Base-by-base conservation (phyloP, 179 eudicot species). In the Silene coronaria region DNA sequence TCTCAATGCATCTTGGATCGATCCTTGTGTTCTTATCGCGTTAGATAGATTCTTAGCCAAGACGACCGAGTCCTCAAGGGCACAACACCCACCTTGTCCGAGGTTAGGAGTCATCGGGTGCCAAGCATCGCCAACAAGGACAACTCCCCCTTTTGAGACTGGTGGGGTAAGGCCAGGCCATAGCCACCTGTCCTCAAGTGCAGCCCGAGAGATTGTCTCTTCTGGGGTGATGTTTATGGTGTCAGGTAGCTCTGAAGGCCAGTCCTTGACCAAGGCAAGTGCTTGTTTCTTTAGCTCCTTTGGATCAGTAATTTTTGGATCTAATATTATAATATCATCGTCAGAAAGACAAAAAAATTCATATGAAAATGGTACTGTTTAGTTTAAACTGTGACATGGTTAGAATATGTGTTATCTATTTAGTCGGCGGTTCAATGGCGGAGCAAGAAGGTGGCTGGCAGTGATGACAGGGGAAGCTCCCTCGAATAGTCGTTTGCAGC, bases 91-190 rank as follows among this genome's bases (percentile, higher is more conserved):
- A 13, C 99, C 99, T 85, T 96, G 98, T 22, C 98, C 99, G 1
- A 93, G 96, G 82, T 93, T 93, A 12, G 99, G 99, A 59, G 99
- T 93, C 97, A 96, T 96, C 0, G 99, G 99, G 66, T 96, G 99
- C 99, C 99, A 96, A 1, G 99, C 99, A 72, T 96, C 98, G 3
- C 99, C 99, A 22, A 85, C 99, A 11, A 96, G 89, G 75, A 91
- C 98, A 3, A 86, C 89, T n/a, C 85, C 81, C 24, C 90, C 93
- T 14, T 72, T 77, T 73, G 88, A 84, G 38, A 89, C 90, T 0
- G 98, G 80, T 45, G 99, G 98, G 73, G 85, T 89, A 26, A 90
- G 38, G 6, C 55, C 81, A 1, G 99, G 99, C 98, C 98, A 96
- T 30, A 96, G 78, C 99, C 99, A 96, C 70, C 99, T 80, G 80